Evolutionary conservation across 2,329 filamentous ascomycete species (phyloP), one percentile per base, ranked within the genome.

Genomic region (Aspergillus sp.): DNA sequence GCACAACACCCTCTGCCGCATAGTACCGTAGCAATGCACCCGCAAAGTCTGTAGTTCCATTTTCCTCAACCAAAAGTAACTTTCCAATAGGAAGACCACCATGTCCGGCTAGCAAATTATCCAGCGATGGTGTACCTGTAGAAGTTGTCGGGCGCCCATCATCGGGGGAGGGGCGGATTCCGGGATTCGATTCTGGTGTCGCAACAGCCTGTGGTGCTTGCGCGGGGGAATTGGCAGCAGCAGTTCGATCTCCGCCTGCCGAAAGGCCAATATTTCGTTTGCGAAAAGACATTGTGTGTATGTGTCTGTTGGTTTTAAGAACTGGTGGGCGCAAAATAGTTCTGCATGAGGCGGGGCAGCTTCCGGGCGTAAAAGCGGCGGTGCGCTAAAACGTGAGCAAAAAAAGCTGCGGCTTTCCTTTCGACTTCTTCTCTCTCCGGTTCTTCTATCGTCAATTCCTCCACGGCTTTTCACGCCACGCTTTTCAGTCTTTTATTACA

Each of bases 31-130:
- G 69, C 45, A 97, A 70, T 27, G 88, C 81, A 2, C 90, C 88
- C 0, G 88, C 83, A 70, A 95, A 98, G 64, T 98, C 93, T 0
- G 93, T 98, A 1, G 91, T 95, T 0, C 91, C 91, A 45, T 83
- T 85, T 59, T 98, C 93, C 61, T 91, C 88, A 29, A 96, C 72
- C 5, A 98, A 69, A 1, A 97, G 61, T 0, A 83, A 87, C 12
- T 81, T 88, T 0, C 93, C 93, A 6, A 97, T 74, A 0, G 88
- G 82, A 5, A 97, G 73, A 0, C 93, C 93, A 5, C 84, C 80
- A 69, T 97, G 91, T 0, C 91, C 90, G 33, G 89, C 89, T 1
- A 98, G 74, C 12, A 95, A 75, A 46, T 81, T 81, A 60, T 98
- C 93, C 33, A 98, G 73, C 12, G 90, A 95, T 4, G 82, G 77